A percentile compares a stretch with the other conserved stretches of the same genome.
These are phyloP conservation scores for Cryptococcus jaspeensis DNA, from an alignment of 1,284 basidiomycete genomes.

Conservation along the genomic window DNA sequence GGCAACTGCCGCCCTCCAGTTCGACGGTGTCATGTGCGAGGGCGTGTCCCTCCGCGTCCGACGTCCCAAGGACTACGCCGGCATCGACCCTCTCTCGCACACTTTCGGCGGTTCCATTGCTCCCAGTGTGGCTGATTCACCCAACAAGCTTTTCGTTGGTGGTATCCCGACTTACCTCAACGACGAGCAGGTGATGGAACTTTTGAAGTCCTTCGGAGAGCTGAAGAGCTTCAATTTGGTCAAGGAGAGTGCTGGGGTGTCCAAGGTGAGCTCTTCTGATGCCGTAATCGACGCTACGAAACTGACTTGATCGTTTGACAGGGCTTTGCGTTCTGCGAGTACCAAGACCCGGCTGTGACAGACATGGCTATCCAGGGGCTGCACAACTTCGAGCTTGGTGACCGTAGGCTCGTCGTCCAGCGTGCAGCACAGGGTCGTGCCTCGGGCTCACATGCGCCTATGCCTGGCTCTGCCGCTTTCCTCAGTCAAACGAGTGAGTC, in stretches of 20 bases:
- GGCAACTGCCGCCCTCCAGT: conserved; percentile 91
- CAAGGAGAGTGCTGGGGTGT: conserved; percentile 78
- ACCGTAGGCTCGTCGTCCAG: conserved; percentile 94
- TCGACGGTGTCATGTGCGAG: conserved; percentile 94
- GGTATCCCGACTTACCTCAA: conserved; percentile 92
- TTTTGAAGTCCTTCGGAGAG: conserved; percentile 96
- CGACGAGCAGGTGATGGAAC: conserved; percentile 96
- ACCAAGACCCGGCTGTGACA: conserved; percentile 82
- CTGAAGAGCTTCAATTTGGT: conserved; percentile 97
- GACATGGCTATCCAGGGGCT: conserved; percentile 95
- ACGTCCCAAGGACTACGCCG: conserved; percentile 91
- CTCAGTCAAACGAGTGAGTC: conserved; percentile 30
- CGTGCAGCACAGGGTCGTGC: conserved; percentile 62
- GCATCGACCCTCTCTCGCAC: conserved; percentile 51
- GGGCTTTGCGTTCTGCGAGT: conserved; percentile 99
- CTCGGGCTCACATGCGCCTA: conserved; percentile 26
- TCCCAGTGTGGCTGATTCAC: conserved; percentile 94
- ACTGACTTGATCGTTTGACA: conserved; percentile 3
- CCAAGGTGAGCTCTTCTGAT: conserved; percentile 63
- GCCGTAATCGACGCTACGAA: neutral
- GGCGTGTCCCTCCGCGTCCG: conserved; percentile 90
- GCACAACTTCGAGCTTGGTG: conserved; percentile 96
- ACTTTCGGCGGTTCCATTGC: conserved; percentile 91
- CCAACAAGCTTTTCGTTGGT: conserved; percentile 97
- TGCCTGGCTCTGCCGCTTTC: conserved; percentile 44